phyloP scores from a whole-genome alignment of 1,284 basidiomycete species.

The Neotropicomus parvogracilis region DNA sequence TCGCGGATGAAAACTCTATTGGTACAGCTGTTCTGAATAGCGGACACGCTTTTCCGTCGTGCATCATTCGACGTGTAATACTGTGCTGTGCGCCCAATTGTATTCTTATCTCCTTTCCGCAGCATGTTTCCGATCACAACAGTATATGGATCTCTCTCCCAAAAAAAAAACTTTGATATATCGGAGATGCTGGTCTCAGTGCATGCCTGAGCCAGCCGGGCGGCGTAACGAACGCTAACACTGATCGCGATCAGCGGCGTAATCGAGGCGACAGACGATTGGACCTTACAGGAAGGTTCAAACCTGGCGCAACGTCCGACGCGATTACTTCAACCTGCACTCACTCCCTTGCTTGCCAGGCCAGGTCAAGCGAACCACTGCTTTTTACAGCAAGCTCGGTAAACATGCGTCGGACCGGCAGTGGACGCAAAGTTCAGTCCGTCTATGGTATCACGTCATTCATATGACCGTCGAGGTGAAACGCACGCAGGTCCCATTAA shows the following conservation, averaged over 20 bases:
- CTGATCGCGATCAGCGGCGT: constrained; percentile 19
- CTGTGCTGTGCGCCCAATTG: constrained; percentile 26
- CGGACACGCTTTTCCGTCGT: constrained; percentile 29
- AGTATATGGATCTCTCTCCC: constrained; percentile 9
- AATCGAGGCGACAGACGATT: constrained; percentile 9
- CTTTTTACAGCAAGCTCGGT: constrained; percentile 13
- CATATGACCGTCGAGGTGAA: constrained; percentile 20
- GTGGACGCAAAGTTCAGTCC: constrained; percentile 30
- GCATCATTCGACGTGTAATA: constrained; percentile 27
- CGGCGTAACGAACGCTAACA: constrained; percentile 1
- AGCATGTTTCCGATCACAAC: constrained; percentile 18
- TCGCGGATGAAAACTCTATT: constrained; percentile 15
- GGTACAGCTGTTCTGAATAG: constrained; percentile 20
- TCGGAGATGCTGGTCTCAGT: not conserved
- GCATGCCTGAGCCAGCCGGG: constrained; percentile 14
- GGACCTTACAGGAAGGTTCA: constrained; percentile 5
- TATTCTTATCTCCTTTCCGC: constrained; percentile 31
- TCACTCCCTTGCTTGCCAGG: not conserved
- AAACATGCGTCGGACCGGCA: constrained; percentile 18
- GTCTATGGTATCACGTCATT: constrained; percentile 32
- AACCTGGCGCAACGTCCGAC: constrained; percentile 14
- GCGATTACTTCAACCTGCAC: constrained; percentile 18
- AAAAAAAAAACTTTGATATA: constrained; percentile 18
- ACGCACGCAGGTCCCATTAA: constrained; percentile 17
- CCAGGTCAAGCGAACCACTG: constrained; percentile 18